phyloP scores from a whole-genome alignment of 768 basidiomycete genomes.

The Psilocybe cyanescens region DNA sequence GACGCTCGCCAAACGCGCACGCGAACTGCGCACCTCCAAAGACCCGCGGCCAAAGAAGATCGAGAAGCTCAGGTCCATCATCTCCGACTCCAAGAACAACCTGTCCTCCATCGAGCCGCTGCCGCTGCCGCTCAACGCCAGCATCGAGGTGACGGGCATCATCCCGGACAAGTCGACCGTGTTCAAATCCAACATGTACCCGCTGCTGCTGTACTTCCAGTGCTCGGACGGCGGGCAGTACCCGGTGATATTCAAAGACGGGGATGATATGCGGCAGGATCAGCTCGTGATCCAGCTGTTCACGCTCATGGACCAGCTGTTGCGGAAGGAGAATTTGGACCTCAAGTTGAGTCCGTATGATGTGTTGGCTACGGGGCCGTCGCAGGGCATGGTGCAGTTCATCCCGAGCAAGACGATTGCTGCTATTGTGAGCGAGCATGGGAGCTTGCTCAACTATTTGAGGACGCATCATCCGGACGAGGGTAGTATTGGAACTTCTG shows the following conservation, averaged over 20 bases:
- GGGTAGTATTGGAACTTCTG: constrained; percentile 91
- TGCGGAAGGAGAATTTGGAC: constrained; percentile 95
- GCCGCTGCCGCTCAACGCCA: constrained; percentile 91
- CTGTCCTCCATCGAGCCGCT: constrained; percentile 80
- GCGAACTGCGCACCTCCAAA: constrained; percentile 87
- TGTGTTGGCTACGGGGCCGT: constrained; percentile 88
- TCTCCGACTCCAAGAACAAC: constrained; percentile 85
- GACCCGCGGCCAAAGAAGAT: constrained; percentile 97
- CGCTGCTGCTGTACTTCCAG: constrained; percentile 89
- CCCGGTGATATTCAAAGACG: constrained; percentile 98
- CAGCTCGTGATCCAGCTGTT: constrained; percentile 99
- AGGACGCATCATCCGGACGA: constrained; percentile 89
- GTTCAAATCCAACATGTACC: constrained; percentile 97
- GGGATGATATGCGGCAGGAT: constrained; percentile 98
- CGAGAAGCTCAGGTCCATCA: constrained; percentile 85
- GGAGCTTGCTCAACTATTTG: constrained; percentile 86
- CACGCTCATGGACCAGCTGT: constrained; percentile 93
- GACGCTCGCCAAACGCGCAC: constrained; percentile 82
- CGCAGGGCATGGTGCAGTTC: constrained; percentile 96
- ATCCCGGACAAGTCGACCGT: constrained; percentile 91
- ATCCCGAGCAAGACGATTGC: constrained; percentile 96
- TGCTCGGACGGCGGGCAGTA: constrained; percentile 85
- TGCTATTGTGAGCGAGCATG: constrained; percentile 91
- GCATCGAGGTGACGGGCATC: constrained; percentile 82
- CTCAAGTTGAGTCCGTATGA: constrained; percentile 90